Percentiles rank a stretch among this genome's conserved stretches.
Evolutionary conservation across 495 filamentous ascomycete species (phyloP).

Genomic region (Penicillium bovifimosum): DNA sequence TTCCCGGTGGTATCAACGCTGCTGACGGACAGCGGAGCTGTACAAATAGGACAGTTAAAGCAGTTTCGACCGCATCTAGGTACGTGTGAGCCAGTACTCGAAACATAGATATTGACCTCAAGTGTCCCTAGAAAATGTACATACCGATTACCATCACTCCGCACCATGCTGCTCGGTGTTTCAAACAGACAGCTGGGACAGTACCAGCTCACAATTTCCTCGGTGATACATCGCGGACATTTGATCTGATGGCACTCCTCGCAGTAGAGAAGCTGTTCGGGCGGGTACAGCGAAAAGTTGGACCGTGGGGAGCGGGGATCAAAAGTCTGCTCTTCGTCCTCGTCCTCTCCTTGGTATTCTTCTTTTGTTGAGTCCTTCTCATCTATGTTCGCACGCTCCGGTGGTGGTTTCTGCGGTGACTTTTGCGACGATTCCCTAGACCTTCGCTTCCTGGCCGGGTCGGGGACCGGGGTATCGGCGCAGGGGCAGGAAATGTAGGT

Average conservation of each 20-base stretch:
- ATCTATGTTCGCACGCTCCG: conserved; percentile 24
- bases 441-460: conserved; percentile 33
- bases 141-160: conserved; percentile 88
- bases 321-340: conserved; percentile 75
- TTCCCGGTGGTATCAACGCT: conserved; percentile 47
- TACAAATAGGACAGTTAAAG: conserved; percentile 88
- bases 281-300: conserved; percentile 83
- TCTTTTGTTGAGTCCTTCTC: conserved; percentile 18
- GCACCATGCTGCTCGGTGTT: conserved; percentile 82
- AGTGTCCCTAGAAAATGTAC: conserved; percentile 33
- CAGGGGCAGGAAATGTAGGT: conserved; percentile 92
- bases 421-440: conserved; percentile 39
- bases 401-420: conserved; percentile 31
- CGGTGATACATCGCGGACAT: conserved; percentile 83
- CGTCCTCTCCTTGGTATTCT: conserved; percentile 37
- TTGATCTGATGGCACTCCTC: conserved; percentile 95
- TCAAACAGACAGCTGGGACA: conserved; percentile 97
- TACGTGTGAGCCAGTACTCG: conserved; percentile 10
- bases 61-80: conserved; percentile 86
- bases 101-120: neutral
- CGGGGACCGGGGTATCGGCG: conserved; percentile 51
- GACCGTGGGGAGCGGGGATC: conserved; percentile 78
- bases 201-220: conserved; percentile 90
- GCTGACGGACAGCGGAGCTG: conserved; percentile 69
- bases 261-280: conserved; percentile 93